These are phyloP conservation scores for Periconia digitata DNA, from an alignment of 2,329 filamentous ascomycete genomes.

Conservation along the genomic window DNA sequence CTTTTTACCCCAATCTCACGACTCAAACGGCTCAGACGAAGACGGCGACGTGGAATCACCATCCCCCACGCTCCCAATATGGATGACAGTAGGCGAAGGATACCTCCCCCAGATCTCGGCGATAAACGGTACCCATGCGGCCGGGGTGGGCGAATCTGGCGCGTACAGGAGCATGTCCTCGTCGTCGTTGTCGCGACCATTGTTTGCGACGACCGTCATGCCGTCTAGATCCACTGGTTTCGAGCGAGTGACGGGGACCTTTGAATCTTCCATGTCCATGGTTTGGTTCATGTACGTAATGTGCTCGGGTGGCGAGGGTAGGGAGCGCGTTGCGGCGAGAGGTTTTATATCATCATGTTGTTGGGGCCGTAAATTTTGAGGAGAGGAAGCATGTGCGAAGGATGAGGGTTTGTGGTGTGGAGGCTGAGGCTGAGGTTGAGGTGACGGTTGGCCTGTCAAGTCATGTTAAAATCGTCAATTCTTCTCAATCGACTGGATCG, in stretches of 20 bases:
- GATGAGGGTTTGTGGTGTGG: background rate
- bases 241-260: constrained; percentile 6
- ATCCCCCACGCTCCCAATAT: constrained; percentile 19
- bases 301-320: constrained; percentile 13
- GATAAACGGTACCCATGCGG: constrained; percentile 33
- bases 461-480: background rate
- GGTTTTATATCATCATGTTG: constrained; percentile 1
- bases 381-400: constrained; percentile 5
- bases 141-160: constrained; percentile 22
- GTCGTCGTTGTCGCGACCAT: constrained; percentile 7
- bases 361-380: constrained; percentile 5
- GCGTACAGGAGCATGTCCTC: constrained; percentile 11
- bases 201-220: constrained; percentile 29
- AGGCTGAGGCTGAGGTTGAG: background rate
- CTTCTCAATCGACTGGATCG: background rate
- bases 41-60: background rate
- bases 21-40: background rate
- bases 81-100: constrained; percentile 32
- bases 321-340: constrained; percentile 14
- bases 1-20: no score
- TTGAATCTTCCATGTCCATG: constrained; percentile 18
- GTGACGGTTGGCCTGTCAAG: background rate
- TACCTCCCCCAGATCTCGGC: constrained; percentile 35
- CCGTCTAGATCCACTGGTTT: constrained; percentile 33
- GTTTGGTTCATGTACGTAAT: constrained; percentile 4